A percentile compares a stretch with the other conserved stretches of the same genome.
phyloP scores from a whole-genome alignment of 2,329 filamentous ascomycete species.

The Botrytis tulipae region DNA sequence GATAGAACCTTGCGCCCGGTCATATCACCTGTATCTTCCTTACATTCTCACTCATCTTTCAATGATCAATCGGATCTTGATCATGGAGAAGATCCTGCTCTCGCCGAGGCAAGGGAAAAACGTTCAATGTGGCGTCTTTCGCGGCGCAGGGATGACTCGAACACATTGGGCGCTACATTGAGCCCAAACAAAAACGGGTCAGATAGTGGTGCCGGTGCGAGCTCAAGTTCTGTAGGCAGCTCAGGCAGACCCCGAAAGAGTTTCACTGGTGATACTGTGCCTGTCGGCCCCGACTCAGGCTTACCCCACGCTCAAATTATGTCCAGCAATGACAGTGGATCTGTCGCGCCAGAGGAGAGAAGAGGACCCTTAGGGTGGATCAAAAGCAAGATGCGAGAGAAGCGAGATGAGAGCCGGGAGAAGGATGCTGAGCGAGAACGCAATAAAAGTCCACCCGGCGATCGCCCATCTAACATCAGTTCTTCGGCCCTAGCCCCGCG shows the following conservation, averaged over 20 bases:
- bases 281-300: conserved; percentile 36
- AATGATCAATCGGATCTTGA: conserved; percentile 84
- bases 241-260: conserved; percentile 47
- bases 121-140: conserved; percentile 72
- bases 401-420: conserved; percentile 40
- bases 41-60: conserved; percentile 61
- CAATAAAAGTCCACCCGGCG: conserved; percentile 37
- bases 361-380: conserved; percentile 64
- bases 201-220: conserved; percentile 63
- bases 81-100: conserved; percentile 59
- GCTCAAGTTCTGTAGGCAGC: conserved; percentile 67
- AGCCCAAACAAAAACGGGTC: conserved; percentile 51
- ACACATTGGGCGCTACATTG: conserved; percentile 44
- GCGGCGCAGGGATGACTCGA: conserved; percentile 56
- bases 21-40: conserved; percentile 72
- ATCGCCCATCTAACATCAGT: conserved; percentile 27
- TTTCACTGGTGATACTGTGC: conserved; percentile 44
- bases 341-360: conserved; percentile 41
- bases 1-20: conserved; percentile 57
- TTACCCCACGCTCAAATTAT: conserved; percentile 29
- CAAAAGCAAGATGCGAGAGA: conserved; percentile 60
- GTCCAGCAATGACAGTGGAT: conserved; percentile 40
- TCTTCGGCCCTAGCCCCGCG: conserved; percentile 23
- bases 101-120: conserved; percentile 62
- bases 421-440: conserved; percentile 35